Conservation (phyloP, 1,139 yeast species). For the Candida pseudoviswanathii region DNA sequence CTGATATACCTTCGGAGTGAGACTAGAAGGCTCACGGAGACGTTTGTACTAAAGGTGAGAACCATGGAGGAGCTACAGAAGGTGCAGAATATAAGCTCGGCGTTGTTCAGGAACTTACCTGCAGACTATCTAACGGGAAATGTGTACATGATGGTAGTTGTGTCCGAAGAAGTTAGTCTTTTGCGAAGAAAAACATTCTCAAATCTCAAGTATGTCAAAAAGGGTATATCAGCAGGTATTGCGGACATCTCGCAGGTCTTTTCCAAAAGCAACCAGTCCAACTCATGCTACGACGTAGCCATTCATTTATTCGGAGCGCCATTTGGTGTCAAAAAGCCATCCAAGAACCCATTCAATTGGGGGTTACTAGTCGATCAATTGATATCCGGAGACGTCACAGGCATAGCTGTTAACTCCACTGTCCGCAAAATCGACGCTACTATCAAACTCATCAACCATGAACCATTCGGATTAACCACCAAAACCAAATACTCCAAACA, state of each 20-base stretch:
- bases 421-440: slow-evolving; percentile 72
- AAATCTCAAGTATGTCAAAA: slow-evolving; percentile 53
- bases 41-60: slow-evolving; percentile 69
- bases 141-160: slow-evolving; percentile 66
- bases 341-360: slow-evolving; percentile 52
- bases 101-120: slow-evolving; percentile 77
- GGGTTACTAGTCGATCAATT: slow-evolving; percentile 83
- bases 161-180: slow-evolving; percentile 60
- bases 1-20: slow-evolving; percentile 71
- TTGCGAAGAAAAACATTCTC: slow-evolving; percentile 26
- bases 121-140: slow-evolving; percentile 63
- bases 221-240: slow-evolving; percentile 89
- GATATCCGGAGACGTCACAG: slow-evolving; percentile 72
- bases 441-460: slow-evolving; percentile 72
- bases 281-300: slow-evolving; percentile 61
- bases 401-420: slow-evolving; percentile 81
- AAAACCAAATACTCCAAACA: slow-evolving; percentile 38
- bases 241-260: slow-evolving; percentile 82
- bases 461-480: slow-evolving; percentile 28
- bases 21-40: slow-evolving; percentile 71
- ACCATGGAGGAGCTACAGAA: slow-evolving; percentile 60
- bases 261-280: slow-evolving; percentile 58
- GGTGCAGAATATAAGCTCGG: slow-evolving; percentile 72
- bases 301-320: slow-evolving; percentile 73
- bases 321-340: slow-evolving; percentile 65